Base-by-base conservation (phyloP, 2,329 filamentous ascomycete genomes). In the Fusarium virguliforme region DNA sequence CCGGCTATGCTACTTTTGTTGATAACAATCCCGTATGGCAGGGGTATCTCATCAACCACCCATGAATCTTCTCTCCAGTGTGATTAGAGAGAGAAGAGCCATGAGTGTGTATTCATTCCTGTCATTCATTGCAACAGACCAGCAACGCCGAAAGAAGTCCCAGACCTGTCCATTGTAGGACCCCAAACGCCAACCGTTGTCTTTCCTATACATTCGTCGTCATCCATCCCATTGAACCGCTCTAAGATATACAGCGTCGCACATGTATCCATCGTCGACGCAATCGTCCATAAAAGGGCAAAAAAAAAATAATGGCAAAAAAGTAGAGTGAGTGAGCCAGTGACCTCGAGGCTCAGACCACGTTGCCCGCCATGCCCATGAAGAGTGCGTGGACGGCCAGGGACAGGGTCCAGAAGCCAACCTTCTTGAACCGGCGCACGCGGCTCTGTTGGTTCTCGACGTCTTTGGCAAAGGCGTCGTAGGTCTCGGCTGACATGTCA, bases 341-440 rank as follows among this genome's bases (percentile, higher is more conserved):
- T 37, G 34, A 46, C 28, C 15, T 18, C 10, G 9, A 38, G 60
- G 53, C 35, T 77, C 74, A 89, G 56, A 90, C 86, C 66, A 91
- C 84, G 72, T 94, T 96, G 15, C 95, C 95, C 5, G 95, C 95
- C 86, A 98, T 92, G 9, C 96, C 96, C 83, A 98, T 92, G 78
- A 98, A 96, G 37, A 99, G 87, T 4, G 95, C 96, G 79, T 99
- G 96, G 8, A 95, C 93, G 7, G 95, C 94, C 63, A 99, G 85
- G 75, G 95, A 95, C 62, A 98, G 86, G 4, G 94, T 97, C 96
- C 96, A 99, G 76, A 98, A 91, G 34, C 96, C 96, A 30, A 97
- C 96, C 82, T 98, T 97, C 80, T 95, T 97, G 79, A 99, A 92
- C 48, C 96, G 88, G 56, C 95, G 88, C 74, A 94, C 92, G 58